Conservation (phyloP, 768 basidiomycete species). For the Omphalotus guepiniiformis region DNA sequence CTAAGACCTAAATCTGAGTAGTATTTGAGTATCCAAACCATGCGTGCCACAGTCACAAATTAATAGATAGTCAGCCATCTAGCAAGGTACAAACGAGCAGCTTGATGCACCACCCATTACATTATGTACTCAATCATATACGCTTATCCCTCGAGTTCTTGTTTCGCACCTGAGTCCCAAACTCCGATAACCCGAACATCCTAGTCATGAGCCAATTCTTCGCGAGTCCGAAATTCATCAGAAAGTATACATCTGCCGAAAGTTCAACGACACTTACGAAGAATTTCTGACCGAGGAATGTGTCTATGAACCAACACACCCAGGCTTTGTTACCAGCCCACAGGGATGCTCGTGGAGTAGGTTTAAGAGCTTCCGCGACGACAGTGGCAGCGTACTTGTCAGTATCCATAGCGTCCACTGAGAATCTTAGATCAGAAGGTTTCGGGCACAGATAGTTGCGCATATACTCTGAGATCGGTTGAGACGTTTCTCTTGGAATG, state of each 20-base stretch:
- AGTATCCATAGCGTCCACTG: constrained; percentile 8
- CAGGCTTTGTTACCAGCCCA: constrained; percentile 13
- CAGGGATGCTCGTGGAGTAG: constrained; percentile 13
- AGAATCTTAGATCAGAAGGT: neutral
- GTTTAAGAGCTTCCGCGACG: constrained; percentile 10
- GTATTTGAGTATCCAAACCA: too few species aligned
- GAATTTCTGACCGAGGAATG: constrained; percentile 12
- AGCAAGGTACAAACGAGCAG: too few species aligned
- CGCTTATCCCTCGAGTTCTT: neutral
- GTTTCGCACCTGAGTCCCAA: neutral
- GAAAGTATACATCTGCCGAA: neutral
- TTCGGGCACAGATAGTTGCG: too few species aligned
- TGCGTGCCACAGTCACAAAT: too few species aligned
- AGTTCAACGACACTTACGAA: constrained; percentile 8
- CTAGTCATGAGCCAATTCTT: neutral
- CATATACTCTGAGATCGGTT: constrained; percentile 8
- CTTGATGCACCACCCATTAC: too few species aligned
- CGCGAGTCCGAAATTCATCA: neutral
- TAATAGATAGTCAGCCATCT: too few species aligned
- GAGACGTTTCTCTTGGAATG: constrained; percentile 11
- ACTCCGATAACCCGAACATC: neutral
- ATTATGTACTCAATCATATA: too few species aligned
- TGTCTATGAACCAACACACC: constrained; percentile 15
- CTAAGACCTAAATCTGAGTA: too few species aligned
- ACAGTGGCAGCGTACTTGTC: constrained; percentile 12